Evolutionary conservation across 208 protist genomes (phyloP).

Genomic region (Wallacemonas collosoma): DNA sequence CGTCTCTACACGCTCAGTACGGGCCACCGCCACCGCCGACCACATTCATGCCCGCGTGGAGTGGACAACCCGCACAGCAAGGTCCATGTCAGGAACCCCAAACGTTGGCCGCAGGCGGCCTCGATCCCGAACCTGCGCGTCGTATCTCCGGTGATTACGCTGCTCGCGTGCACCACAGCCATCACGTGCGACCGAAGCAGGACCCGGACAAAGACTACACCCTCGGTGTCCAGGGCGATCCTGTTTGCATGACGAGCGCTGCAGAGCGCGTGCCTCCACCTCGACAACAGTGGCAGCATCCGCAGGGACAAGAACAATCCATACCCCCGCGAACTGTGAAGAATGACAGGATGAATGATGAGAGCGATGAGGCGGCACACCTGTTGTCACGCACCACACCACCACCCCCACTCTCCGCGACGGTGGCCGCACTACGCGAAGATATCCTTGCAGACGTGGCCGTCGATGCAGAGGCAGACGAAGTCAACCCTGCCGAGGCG

Average conservation of each 20-base stretch:
- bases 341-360: neutral
- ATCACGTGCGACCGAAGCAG: slow-evolving; percentile 3
- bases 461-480: neutral
- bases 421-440: slow-evolving; percentile 9
- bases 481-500: neutral
- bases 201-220: slow-evolving; percentile 10
- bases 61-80: neutral
- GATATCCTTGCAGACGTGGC: neutral
- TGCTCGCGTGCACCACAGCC: slow-evolving; percentile 13
- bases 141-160: slow-evolving; percentile 5
- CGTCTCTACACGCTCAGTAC: slow-evolving; percentile 4
- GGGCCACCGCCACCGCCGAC: neutral
- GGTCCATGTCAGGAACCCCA: neutral
- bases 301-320: no score
- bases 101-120: neutral
- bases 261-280: no score
- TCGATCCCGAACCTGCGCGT: neutral
- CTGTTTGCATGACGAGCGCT: neutral
- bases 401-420: neutral
- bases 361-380: neutral
- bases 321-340: no score
- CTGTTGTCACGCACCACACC: neutral
- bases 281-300: no score
- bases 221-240: slow-evolving; percentile 7
- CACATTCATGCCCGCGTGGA: neutral